Percentiles rank a stretch among this genome's conserved stretches.
Evolutionary conservation across 192 early-diverging fungal species (phyloP).

Genomic region (Coemansia sp.): DNA sequence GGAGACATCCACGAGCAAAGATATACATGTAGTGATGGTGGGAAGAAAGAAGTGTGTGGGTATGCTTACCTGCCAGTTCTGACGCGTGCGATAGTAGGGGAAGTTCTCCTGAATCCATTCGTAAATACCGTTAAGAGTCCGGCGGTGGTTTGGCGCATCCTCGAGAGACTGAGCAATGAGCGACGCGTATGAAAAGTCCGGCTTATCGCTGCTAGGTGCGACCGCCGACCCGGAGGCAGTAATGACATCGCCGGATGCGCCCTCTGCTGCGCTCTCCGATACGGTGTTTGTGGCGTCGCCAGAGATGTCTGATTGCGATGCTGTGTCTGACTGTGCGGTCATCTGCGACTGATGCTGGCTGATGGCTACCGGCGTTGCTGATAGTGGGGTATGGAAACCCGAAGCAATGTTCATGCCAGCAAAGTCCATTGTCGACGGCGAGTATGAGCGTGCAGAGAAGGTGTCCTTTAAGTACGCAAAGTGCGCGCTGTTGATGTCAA

Average conservation of each 20-base stretch:
- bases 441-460: conserved; percentile 38
- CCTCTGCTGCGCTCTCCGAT: conserved; percentile 5
- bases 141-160: conserved; percentile 58
- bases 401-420: conserved; percentile 50
- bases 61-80: conserved; percentile 54
- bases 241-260: background rate
- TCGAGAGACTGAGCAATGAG: conserved; percentile 82
- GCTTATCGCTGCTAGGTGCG: conserved; percentile 56
- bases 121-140: conserved; percentile 88
- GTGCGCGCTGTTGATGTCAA: conserved; percentile 37
- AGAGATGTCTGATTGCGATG: conserved; percentile 10
- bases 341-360: conserved; percentile 18
- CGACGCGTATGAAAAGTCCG: conserved; percentile 78
- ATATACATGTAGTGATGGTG: background rate
- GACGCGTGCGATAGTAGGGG: conserved; percentile 75
- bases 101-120: conserved; percentile 76
- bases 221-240: conserved; percentile 9
- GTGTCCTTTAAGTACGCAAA: conserved; percentile 47
- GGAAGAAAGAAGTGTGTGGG: background rate
- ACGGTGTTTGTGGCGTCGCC: background rate
- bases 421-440: conserved; percentile 51
- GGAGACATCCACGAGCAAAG: background rate
- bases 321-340: conserved; percentile 10
- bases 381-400: conserved; percentile 45
- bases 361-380: conserved; percentile 30